Percentiles rank a stretch among this genome's conserved stretches.
These are phyloP conservation scores for Dinochytrium kinnereticum DNA, from an alignment of 371 early-diverging fungal genomes.

Conservation along the genomic window DNA sequence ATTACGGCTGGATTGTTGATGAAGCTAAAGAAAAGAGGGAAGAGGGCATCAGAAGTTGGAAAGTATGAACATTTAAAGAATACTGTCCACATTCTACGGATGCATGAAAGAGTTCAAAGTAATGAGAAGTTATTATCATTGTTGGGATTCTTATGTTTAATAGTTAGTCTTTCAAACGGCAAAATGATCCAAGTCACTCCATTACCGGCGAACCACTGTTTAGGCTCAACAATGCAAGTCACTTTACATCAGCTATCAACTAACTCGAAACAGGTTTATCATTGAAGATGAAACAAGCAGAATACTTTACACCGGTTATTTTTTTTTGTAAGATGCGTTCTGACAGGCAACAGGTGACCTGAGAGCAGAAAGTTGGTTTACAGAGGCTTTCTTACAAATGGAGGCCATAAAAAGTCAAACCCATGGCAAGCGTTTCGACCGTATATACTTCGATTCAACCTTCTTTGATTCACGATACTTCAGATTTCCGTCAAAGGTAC, in stretches of 20 bases:
- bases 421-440: neutral
- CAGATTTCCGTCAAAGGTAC: constrained; percentile 27
- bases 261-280: constrained; percentile 20
- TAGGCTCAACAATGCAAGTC: constrained; percentile 21
- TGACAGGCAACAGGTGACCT: constrained; percentile 27
- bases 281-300: constrained; percentile 20
- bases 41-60: neutral
- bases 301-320: constrained; percentile 32
- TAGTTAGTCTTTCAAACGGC: constrained; percentile 19
- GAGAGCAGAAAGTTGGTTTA: constrained; percentile 31
- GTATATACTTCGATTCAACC: constrained; percentile 39
- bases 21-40: neutral
- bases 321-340: no score
- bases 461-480: constrained; percentile 23
- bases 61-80: neutral
- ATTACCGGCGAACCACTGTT: constrained; percentile 35
- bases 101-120: neutral
- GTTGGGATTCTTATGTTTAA: no score
- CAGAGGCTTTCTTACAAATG: constrained; percentile 7
- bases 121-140: no score
- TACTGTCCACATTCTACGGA: neutral
- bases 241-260: neutral
- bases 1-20: constrained; percentile 19
- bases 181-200: constrained; percentile 24
- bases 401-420: neutral